phyloP scores from a whole-genome alignment of 2,329 filamentous ascomycete species.

The Leptodontidium sp. region DNA sequence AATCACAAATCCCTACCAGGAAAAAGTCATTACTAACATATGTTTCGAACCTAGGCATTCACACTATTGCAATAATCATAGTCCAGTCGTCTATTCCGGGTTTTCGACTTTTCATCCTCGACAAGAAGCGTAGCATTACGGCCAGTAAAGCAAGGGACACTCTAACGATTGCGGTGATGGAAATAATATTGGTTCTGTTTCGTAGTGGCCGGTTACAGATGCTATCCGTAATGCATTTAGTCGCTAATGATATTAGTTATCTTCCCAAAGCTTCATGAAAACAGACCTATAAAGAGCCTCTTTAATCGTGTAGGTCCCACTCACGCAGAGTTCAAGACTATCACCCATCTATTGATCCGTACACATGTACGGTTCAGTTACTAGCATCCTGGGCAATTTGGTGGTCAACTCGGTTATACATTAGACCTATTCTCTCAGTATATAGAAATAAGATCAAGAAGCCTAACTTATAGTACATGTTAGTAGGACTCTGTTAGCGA shows the following conservation, averaged over 20 bases:
- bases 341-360: no score
- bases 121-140: slow-evolving; percentile 4
- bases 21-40: slow-evolving; percentile 6
- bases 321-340: no score
- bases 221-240: slow-evolving; percentile 15
- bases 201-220: background rate
- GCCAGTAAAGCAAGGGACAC: slow-evolving; percentile 4
- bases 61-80: slow-evolving; percentile 3
- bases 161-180: slow-evolving; percentile 1
- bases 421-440: no score
- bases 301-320: slow-evolving; percentile 2
- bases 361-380: no score
- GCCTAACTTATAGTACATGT: no score
- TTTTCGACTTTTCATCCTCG: slow-evolving; percentile 6
- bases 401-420: no score
- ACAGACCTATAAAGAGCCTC: slow-evolving; percentile 5
- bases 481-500: no score
- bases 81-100: slow-evolving; percentile 4
- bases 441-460: no score
- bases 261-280: background rate
- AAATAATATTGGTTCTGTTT: slow-evolving; percentile 9
- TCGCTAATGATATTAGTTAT: slow-evolving; percentile 8
- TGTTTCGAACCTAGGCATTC: background rate
- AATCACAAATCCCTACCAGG: slow-evolving; percentile 13
- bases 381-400: no score